Evolutionary conservation across 148 eudicot species (phyloP).

Genomic region (Tetragonia tetragonoides): DNA sequence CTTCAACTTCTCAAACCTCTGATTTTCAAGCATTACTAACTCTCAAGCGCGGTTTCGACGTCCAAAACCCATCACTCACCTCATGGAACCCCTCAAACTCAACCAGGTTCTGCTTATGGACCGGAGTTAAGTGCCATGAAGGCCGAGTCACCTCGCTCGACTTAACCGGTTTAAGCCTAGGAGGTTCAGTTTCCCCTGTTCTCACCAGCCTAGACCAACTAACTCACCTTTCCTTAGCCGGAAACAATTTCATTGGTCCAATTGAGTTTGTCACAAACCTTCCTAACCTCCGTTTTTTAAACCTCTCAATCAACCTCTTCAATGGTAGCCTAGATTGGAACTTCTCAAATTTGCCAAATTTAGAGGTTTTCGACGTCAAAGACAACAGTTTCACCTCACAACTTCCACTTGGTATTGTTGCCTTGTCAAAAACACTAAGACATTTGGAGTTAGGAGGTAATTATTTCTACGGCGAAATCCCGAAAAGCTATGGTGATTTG

Average conservation of each 20-base stretch:
- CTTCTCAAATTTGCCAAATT: conserved; percentile 37
- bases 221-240: conserved; percentile 55
- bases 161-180: conserved; percentile 59
- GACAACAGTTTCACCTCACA: conserved; percentile 69
- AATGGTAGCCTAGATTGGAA: conserved; percentile 53
- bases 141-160: conserved; percentile 66
- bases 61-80: conserved; percentile 25
- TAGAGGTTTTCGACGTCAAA: conserved; percentile 71
- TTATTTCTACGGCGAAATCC: conserved; percentile 66
- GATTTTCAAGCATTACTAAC: conserved; percentile 62
- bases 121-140: conserved; percentile 56
- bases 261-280: conserved; percentile 33
- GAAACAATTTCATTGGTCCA: conserved; percentile 83
- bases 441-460: conserved; percentile 89
- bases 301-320: conserved; percentile 72
- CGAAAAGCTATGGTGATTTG: conserved; percentile 48
- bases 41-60: conserved; percentile 57
- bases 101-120: conserved; percentile 74
- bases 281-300: conserved; percentile 49
- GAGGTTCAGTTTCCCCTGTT: conserved; percentile 66
- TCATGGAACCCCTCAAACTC: conserved; percentile 65
- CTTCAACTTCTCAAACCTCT: conserved; percentile 37
- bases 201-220: conserved; percentile 49
- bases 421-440: conserved; percentile 41
- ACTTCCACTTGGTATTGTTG: conserved; percentile 51